These are phyloP conservation scores for Verticillium alfalfae DNA, from an alignment of 2,329 filamentous ascomycete species.

Conservation along the genomic window DNA sequence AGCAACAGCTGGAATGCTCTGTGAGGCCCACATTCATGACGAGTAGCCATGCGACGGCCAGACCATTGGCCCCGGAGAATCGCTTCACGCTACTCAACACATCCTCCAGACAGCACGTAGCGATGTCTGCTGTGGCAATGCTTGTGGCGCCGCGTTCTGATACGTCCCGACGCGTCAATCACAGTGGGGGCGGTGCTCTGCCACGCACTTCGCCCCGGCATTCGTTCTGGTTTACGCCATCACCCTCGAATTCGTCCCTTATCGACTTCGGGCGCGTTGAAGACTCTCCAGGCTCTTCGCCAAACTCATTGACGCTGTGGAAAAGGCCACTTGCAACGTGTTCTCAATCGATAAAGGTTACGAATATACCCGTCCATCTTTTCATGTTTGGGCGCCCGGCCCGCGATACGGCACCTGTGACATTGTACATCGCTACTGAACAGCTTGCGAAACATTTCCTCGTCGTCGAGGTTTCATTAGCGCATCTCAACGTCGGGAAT, in stretches of 20 bases:
- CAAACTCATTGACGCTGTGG: background rate
- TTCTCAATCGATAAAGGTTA: too few species aligned
- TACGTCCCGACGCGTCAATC: too few species aligned
- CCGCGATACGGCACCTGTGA: constrained; percentile 49
- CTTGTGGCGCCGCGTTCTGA: background rate
- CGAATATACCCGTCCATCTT: constrained; percentile 40
- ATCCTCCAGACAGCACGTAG: background rate
- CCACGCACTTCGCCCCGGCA: too few species aligned
- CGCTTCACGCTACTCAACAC: too few species aligned
- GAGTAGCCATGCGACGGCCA: background rate
- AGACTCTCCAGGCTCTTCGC: too few species aligned
- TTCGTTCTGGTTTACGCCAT: too few species aligned
- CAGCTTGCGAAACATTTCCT: constrained; percentile 53
- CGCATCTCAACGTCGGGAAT: constrained; percentile 45
- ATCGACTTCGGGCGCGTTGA: too few species aligned
- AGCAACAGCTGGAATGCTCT: too few species aligned
- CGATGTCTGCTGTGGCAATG: background rate
- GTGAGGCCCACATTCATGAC: background rate
- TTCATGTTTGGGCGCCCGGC: constrained; percentile 57
- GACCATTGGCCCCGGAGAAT: background rate
- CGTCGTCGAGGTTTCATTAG: constrained; percentile 55
- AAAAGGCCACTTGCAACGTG: too few species aligned
- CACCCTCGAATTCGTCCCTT: too few species aligned
- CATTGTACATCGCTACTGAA: constrained; percentile 52
- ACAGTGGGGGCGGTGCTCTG: too few species aligned